Conservation (phyloP, 2,329 filamentous ascomycete genomes). For the Curvularia lunata region DNA sequence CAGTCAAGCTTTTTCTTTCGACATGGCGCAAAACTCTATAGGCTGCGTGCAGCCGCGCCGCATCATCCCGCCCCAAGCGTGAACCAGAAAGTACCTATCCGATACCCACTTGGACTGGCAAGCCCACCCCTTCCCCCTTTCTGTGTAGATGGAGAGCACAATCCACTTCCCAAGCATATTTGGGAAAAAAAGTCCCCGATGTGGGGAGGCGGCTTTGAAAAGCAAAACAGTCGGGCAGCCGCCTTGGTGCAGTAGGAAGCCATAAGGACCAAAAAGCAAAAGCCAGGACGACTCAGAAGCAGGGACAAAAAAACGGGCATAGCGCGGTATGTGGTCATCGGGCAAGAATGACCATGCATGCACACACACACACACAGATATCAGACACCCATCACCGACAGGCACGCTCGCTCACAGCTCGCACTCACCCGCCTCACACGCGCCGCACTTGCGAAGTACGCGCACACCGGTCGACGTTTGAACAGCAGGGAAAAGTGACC, state of each 20-base stretch:
- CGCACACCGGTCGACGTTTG: constrained; percentile 10
- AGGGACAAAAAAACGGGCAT: background rate
- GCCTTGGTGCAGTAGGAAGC: background rate
- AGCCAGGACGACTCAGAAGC: background rate
- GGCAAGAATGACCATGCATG: background rate
- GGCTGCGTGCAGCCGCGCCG: constrained; percentile 7
- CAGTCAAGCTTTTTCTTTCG: background rate
- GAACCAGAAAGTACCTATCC: constrained; percentile 2
- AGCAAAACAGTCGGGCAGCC: background rate
- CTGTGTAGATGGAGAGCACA: background rate
- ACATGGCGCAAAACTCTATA: constrained; percentile 1
- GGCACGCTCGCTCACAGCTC: background rate
- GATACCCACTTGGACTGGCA: constrained; percentile 9
- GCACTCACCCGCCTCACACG: background rate
- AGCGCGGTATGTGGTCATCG: background rate
- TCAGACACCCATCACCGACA: background rate
- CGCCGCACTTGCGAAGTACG: background rate
- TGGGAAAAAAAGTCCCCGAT: background rate
- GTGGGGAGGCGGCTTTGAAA: background rate
- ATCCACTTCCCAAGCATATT: background rate
- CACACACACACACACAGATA: background rate
- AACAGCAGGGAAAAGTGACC: background rate
- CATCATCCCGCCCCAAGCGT: constrained; percentile 2
- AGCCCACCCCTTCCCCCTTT: background rate
- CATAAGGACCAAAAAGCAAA: background rate